phyloP scores from a whole-genome alignment of 129 eudicot species.

The Flaveria bidentis region DNA sequence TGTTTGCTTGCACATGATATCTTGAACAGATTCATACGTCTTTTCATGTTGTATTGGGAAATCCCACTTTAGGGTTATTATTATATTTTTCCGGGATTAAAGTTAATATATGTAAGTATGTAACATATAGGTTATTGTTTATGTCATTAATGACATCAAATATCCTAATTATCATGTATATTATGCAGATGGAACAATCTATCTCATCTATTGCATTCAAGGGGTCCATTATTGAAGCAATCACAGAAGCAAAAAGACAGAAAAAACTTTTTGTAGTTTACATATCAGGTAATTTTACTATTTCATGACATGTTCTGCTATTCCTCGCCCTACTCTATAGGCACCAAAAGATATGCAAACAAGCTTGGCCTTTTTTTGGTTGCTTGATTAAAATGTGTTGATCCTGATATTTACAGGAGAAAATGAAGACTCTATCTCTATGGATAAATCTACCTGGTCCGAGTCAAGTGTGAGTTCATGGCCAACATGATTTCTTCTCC shows the following conservation, averaged over 20 bases:
- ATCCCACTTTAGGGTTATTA: too few relatives aligned
- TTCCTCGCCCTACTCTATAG: background rate
- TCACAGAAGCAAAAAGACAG: slow-evolving; percentile 72
- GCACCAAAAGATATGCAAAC: background rate
- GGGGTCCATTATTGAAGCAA: slow-evolving; percentile 75
- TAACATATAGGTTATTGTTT: background rate
- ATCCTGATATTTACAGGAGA: slow-evolving; percentile 45
- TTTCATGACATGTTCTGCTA: background rate
- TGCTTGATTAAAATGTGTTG: slow-evolving; percentile 7
- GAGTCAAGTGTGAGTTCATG: slow-evolving; percentile 50
- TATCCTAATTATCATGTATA: slow-evolving; percentile 10
- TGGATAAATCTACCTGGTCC: slow-evolving; percentile 70
- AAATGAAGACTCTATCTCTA: slow-evolving; percentile 52
- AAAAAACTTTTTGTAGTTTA: slow-evolving; percentile 86
- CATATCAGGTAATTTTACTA: slow-evolving; percentile 53
- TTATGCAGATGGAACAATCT: slow-evolving; percentile 68
- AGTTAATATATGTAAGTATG: background rate
- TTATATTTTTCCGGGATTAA: too few relatives aligned
- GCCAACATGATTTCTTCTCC: background rate
- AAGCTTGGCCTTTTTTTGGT: background rate
- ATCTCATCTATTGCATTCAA: slow-evolving; percentile 63
- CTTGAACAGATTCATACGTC: slow-evolving; percentile 6
- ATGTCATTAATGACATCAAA: background rate
- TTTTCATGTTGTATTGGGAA: background rate
- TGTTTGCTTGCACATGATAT: background rate